phyloP scores from a whole-genome alignment of 768 basidiomycete genomes.

The Scleroderma bovista region DNA sequence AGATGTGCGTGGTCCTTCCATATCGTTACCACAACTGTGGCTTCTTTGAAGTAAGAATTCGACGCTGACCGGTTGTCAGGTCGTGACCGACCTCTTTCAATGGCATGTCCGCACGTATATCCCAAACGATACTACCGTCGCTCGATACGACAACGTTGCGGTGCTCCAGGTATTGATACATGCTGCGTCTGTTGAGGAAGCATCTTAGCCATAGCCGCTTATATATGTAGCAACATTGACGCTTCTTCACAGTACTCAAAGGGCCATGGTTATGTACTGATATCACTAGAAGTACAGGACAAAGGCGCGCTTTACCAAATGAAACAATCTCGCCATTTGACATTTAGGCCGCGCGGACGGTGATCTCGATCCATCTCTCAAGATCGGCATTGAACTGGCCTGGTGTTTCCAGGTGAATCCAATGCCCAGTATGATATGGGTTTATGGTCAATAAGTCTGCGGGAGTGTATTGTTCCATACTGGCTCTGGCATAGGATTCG shows the following conservation, averaged over 20 bases:
- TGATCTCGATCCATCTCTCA: conserved; percentile 23
- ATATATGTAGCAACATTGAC: neutral
- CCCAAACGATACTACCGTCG: neutral
- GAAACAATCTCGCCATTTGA: neutral
- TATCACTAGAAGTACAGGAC: neutral
- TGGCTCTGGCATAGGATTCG: conserved; percentile 16
- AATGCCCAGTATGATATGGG: conserved; percentile 36
- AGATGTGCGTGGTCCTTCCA: conserved; percentile 67
- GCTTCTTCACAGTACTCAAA: neutral
- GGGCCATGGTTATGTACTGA: neutral
- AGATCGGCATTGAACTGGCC: conserved; percentile 33
- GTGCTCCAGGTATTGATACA: conserved; percentile 23
- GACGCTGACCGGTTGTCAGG: conserved; percentile 70
- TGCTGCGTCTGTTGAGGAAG: neutral
- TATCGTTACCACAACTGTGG: conserved; percentile 8
- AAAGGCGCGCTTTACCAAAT: no score
- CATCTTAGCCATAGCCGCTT: no score
- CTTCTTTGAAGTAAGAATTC: conserved; percentile 18
- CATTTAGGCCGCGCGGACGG: neutral
- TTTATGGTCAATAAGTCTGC: conserved; percentile 18
- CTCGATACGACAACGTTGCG: neutral
- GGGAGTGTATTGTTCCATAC: conserved; percentile 23
- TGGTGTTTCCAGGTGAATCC: conserved; percentile 30
- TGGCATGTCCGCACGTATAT: conserved; percentile 8
- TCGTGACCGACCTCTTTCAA: conserved; percentile 39